These are phyloP conservation scores for Aspergillus indologenus DNA, from an alignment of 495 filamentous ascomycete genomes.

Conservation along the genomic window DNA sequence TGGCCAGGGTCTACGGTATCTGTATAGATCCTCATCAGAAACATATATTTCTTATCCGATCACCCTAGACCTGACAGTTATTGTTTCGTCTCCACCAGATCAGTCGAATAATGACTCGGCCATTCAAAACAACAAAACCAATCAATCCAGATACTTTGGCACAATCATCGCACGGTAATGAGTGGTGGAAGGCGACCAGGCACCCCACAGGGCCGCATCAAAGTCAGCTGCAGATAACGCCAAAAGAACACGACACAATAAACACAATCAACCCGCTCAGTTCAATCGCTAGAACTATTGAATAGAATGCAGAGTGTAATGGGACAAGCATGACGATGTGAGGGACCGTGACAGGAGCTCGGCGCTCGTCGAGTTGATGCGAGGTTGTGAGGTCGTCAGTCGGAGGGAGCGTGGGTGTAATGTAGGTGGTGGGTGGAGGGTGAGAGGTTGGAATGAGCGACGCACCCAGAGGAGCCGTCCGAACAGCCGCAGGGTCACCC, in stretches of 20 bases:
- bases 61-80: conserved; percentile 10
- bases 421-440: not conserved
- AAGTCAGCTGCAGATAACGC: conserved; percentile 13
- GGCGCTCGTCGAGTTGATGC: conserved; percentile 9
- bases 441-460: not conserved
- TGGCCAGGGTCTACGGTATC: not conserved
- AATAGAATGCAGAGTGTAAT: conserved; percentile 18
- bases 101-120: conserved; percentile 3
- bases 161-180: conserved; percentile 18
- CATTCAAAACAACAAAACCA: conserved; percentile 8
- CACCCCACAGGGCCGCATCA: conserved; percentile 14
- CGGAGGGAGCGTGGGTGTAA: not conserved
- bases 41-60: conserved; percentile 22
- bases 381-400: not conserved
- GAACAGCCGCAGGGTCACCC: too few species aligned
- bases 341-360: conserved; percentile 17
- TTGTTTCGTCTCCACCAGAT: conserved; percentile 10
- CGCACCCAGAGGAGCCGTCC: not conserved
- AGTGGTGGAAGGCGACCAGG: conserved; percentile 19
- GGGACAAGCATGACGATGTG: conserved; percentile 7
- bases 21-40: not conserved
- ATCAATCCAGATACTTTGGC: conserved; percentile 16
- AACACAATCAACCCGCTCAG: conserved; percentile 28
- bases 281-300: conserved; percentile 34
- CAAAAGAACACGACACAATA: conserved; percentile 14